These are phyloP conservation scores for Claviceps sp. DNA, from an alignment of 2,329 filamentous ascomycete species.

Conservation along the genomic window DNA sequence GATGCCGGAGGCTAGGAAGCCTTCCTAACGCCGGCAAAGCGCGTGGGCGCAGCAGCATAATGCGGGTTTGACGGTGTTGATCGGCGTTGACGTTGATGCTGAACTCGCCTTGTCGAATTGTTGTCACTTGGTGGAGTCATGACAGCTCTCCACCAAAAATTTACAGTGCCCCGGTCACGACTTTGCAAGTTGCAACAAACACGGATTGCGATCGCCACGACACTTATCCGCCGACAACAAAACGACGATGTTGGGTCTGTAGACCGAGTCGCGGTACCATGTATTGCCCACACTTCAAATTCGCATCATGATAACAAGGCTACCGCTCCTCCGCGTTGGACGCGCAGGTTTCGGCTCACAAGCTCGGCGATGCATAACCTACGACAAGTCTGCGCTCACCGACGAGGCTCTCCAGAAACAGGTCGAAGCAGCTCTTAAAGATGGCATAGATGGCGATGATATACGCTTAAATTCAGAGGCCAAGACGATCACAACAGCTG, in stretches of 20 bases:
- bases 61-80: conserved; percentile 1
- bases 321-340: conserved; percentile 2
- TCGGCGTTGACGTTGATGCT: background rate
- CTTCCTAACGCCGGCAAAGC: conserved; percentile 18
- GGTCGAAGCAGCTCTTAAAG: conserved; percentile 19
- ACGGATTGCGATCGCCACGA: background rate
- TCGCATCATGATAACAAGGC: background rate
- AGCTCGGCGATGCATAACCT: conserved; percentile 19
- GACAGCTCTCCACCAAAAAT: conserved; percentile 2
- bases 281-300: background rate
- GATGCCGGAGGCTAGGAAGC: conserved; percentile 15
- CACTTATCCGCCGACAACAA: background rate
- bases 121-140: background rate
- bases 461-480: conserved; percentile 23
- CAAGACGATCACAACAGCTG: conserved; percentile 32
- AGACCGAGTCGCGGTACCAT: background rate
- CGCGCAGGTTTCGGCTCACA: conserved; percentile 1
- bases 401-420: conserved; percentile 17
- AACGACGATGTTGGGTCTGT: background rate
- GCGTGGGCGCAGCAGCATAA: conserved; percentile 21
- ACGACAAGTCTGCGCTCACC: conserved; percentile 17
- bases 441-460: conserved; percentile 15
- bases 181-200: background rate
- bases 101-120: background rate
- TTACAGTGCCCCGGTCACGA: background rate